A percentile compares a stretch with the other conserved stretches of the same genome.
phyloP scores from a whole-genome alignment of 768 basidiomycete species.

The Tricholoma sp. region DNA sequence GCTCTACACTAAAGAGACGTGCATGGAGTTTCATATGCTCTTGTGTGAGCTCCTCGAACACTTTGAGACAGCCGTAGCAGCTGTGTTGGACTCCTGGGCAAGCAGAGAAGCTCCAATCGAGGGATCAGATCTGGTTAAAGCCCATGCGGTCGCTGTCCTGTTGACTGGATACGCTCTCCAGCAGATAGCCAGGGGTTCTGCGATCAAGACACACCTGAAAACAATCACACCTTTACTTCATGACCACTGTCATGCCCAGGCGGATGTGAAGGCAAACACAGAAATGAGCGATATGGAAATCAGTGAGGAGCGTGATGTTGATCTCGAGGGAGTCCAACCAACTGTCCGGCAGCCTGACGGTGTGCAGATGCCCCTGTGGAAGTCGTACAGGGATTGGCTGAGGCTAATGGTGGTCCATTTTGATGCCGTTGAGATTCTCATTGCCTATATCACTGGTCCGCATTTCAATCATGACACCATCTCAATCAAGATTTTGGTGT shows the following conservation, averaged over 20 bases:
- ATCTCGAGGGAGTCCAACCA: neutral
- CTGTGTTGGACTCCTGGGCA: neutral
- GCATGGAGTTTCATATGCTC: neutral
- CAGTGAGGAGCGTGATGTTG: neutral
- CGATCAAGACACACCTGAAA: neutral
- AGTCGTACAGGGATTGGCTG: neutral
- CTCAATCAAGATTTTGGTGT: too few relatives aligned
- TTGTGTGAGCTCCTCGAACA: neutral
- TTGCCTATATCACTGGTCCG: neutral
- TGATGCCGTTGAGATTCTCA: neutral
- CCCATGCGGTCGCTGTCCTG: neutral
- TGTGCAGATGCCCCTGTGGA: neutral
- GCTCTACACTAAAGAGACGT: neutral
- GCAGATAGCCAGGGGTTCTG: neutral
- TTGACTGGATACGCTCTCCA: neutral
- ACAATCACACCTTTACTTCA: neutral
- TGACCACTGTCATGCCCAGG: neutral
- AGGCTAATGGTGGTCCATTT: neutral
- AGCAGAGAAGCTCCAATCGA: neutral
- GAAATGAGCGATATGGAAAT: neutral
- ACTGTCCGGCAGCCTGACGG: neutral
- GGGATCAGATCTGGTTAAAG: neutral
- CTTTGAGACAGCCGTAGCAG: neutral
- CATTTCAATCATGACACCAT: too few relatives aligned
- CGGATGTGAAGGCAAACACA: neutral